phyloP scores from a whole-genome alignment of 257 asterid species.

The Nicotiana sylvestris region DNA sequence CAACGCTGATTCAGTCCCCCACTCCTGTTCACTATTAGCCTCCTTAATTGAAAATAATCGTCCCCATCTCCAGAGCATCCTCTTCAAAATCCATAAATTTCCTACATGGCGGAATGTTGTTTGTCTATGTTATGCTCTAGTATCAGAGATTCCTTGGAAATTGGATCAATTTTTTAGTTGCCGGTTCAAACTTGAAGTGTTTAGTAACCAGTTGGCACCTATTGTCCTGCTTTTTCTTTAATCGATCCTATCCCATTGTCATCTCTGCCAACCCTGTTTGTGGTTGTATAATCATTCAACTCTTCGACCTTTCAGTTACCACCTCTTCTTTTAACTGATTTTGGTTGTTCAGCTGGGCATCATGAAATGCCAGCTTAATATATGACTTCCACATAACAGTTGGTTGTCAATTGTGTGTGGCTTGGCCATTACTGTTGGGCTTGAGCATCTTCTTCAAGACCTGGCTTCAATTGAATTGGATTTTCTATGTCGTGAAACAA shows the following conservation, averaged over 20 bases:
- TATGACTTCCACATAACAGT: no score
- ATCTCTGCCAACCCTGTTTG: not conserved
- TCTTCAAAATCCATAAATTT: not conserved
- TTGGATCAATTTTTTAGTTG: not conserved
- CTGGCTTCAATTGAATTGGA: not conserved
- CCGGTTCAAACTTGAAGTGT: not conserved
- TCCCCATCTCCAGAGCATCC: not conserved
- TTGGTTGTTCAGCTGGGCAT: not conserved
- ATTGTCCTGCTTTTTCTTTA: not conserved
- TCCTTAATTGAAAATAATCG: not conserved
- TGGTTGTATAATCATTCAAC: not conserved
- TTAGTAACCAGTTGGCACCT: not conserved
- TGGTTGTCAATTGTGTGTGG: not conserved
- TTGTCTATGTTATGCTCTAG: not conserved
- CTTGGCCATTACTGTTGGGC: not conserved
- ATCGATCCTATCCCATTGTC: not conserved
- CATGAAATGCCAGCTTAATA: not conserved
- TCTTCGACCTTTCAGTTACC: not conserved
- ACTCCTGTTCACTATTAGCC: not conserved
- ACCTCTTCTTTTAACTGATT: not conserved
- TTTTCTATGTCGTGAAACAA: not conserved
- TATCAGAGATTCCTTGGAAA: not conserved
- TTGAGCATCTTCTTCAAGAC: not conserved
- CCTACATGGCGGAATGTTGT: not conserved
- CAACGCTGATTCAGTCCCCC: not conserved